Base-by-base conservation (phyloP, 2,329 filamentous ascomycete genomes). In the Rhynchosporium secalis region DNA sequence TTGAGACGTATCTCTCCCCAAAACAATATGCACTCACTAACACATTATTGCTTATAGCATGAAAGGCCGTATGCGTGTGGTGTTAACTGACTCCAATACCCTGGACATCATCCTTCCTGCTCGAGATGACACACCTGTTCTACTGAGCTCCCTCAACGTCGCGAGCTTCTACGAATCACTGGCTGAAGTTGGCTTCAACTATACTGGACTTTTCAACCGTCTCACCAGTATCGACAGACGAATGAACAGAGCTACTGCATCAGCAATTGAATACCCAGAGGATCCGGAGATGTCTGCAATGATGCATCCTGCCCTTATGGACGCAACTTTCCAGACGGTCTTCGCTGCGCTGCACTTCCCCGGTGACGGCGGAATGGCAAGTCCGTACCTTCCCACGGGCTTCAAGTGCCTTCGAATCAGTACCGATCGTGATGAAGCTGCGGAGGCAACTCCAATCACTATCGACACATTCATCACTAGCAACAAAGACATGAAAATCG, bases 321-420 rank as follows among this genome's bases (percentile, higher is more conserved):
- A 86, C 67, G 74, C 79, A 2, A 80, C 85, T 72, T 78, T 86
- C 45, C 83, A 86, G 61, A 78, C 78, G 0, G 75, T 81, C 0
- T 79, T 84, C 47, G 46, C 59, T 5, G 56, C 61, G 28, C 52
- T 63, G 3, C 57, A 57, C 58, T 63, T 57, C 46, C 56, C 57
- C 15, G 61, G 57, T 6, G 61, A 63, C 15, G 57, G 57, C n/a
- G 57, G 57, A 38, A 63, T 63, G 57, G 45, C 51, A n/a, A 54
- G 43, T 2, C 52, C 57, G 6, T 63, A 63, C 52, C 46, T 63
- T 9, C 61, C 61, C 29, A 60, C 61, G 10, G 57, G 61, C 15
- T 60, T 63, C 38, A 60, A 60, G 41, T 63, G 57, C n/a, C 60
- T 62, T 10, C 56, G 60, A 49, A 62, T 62, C 56, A 62, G 55